Evolutionary conservation across 768 basidiomycete species (phyloP).

Genomic region (Mycena venus): DNA sequence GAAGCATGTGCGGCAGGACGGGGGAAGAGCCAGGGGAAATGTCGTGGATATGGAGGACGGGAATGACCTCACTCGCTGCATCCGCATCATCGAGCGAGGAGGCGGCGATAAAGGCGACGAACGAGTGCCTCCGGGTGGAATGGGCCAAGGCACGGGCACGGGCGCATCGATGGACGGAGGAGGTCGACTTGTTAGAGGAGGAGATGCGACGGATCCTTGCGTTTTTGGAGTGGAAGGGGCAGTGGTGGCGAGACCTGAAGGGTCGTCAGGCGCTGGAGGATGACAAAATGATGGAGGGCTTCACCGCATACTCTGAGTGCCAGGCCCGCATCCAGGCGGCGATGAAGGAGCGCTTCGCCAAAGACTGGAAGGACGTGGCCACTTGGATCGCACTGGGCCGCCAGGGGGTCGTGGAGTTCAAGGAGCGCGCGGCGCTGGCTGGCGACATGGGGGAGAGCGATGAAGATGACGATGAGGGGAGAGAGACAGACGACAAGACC

Average conservation of each 20-base stretch:
- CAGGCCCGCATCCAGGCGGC: not conserved
- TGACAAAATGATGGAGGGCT: not conserved
- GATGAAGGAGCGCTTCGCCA: not conserved
- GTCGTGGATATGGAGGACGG: not conserved
- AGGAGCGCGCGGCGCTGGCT: not conserved
- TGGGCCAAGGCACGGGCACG: not conserved
- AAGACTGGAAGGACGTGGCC: not conserved
- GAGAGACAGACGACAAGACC: not conserved
- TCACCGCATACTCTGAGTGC: not conserved
- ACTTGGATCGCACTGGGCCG: not conserved
- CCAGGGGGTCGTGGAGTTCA: not conserved
- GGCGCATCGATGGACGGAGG: not conserved
- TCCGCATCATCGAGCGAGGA: not conserved
- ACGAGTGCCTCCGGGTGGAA: not conserved
- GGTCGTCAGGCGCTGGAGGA: no score
- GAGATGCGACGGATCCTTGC: not conserved
- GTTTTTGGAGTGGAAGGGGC: not conserved
- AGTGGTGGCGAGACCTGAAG: not conserved
- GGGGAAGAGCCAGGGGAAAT: not conserved
- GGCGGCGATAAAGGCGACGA: no score
- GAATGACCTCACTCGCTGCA: not conserved
- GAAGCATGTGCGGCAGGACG: not conserved
- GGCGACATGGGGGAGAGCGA: not conserved
- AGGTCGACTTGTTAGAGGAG: not conserved
- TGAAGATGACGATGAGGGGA: not conserved